These are phyloP conservation scores for Lathyrus aphaca DNA, from an alignment of 306 rosid genomes.

Conservation along the genomic window DNA sequence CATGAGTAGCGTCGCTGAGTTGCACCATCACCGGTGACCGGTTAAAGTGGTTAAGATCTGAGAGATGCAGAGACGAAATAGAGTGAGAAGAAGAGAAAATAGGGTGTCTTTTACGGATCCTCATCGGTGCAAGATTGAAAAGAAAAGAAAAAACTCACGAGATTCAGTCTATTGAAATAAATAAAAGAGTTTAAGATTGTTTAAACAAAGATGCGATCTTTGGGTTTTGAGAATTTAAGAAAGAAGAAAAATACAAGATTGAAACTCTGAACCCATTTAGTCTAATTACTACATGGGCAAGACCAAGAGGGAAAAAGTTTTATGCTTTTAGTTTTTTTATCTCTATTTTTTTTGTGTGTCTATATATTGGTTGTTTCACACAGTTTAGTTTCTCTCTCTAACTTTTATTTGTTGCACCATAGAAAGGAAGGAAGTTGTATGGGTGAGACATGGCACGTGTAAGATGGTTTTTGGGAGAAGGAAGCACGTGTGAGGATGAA, in stretches of 20 bases:
- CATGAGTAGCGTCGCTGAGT: constrained; percentile 20
- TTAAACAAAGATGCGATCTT: constrained; percentile 36
- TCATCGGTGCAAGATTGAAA: constrained; percentile 57
- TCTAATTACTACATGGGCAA: constrained; percentile 20
- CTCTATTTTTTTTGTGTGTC: not conserved
- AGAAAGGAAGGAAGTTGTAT: constrained; percentile 51
- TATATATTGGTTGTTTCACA: not conserved
- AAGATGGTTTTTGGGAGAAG: constrained; percentile 24
- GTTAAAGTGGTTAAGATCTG: constrained; percentile 67
- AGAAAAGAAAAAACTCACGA: not conserved
- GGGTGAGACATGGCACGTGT: constrained; percentile 59
- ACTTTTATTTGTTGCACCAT: constrained; percentile 90
- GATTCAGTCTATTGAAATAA: constrained; percentile 35
- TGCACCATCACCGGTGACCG: constrained; percentile 74
- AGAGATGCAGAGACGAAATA: constrained; percentile 54
- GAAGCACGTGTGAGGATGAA: constrained; percentile 39
- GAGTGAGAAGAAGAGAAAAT: constrained; percentile 53
- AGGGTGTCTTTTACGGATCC: constrained; percentile 78
- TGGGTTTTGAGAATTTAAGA: constrained; percentile 33
- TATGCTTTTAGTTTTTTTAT: not conserved
- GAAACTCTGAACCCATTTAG: constrained; percentile 29
- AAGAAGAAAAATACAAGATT: not conserved
- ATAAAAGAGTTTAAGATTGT: not conserved
- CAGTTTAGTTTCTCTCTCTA: constrained; percentile 54
- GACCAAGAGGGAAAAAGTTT: constrained; percentile 34